These are phyloP conservation scores for Pisolithus orientalis DNA, from an alignment of 768 basidiomycete genomes.

Conservation along the genomic window DNA sequence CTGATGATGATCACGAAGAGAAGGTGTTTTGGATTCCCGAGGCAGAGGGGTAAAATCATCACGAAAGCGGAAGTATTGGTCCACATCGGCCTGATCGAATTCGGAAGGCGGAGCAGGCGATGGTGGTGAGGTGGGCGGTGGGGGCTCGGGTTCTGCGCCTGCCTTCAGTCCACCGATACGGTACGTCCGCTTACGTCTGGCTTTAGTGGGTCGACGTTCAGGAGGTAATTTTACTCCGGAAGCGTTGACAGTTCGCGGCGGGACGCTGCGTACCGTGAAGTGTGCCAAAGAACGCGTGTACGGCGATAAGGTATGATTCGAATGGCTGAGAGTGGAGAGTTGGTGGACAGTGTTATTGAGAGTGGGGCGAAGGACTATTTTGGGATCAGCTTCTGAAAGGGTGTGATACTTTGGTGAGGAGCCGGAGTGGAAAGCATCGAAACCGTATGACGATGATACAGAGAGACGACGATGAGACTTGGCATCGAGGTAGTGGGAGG, in stretches of 20 bases:
- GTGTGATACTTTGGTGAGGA: constrained; percentile 30
- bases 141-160: constrained; percentile 7
- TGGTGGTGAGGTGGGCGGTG: constrained; percentile 17
- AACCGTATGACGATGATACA: constrained; percentile 28
- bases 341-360: constrained; percentile 78
- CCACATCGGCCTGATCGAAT: constrained; percentile 69
- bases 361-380: constrained; percentile 58
- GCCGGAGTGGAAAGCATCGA: constrained; percentile 29
- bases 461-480: constrained; percentile 28
- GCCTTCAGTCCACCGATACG: constrained; percentile 39
- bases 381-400: constrained; percentile 38
- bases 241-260: constrained; percentile 43
- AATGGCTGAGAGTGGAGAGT: constrained; percentile 76
- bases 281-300: constrained; percentile 88
- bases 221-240: constrained; percentile 28
- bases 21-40: not conserved
- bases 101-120: constrained; percentile 40
- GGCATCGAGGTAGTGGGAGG: constrained; percentile 12
- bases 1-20: constrained; percentile 7
- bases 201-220: constrained; percentile 59
- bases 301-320: constrained; percentile 91
- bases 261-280: constrained; percentile 88
- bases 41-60: constrained; percentile 13
- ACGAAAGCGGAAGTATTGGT: constrained; percentile 56
- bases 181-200: constrained; percentile 69